These are phyloP conservation scores for Apiospora arundinis DNA, from an alignment of 2,329 filamentous ascomycete species.

Conservation along the genomic window DNA sequence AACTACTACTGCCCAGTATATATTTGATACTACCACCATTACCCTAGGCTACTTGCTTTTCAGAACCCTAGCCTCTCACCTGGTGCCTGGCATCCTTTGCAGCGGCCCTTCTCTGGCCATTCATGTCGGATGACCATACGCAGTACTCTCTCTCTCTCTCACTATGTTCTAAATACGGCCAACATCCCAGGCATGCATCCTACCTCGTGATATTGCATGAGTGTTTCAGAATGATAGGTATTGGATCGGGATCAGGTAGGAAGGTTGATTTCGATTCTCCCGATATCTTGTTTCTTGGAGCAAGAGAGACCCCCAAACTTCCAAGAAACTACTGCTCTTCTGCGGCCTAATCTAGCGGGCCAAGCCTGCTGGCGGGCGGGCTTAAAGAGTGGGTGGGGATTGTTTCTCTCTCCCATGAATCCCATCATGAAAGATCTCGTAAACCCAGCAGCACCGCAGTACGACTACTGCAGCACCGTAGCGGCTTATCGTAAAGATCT, in stretches of 20 bases:
- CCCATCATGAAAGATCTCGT: constrained; percentile 12
- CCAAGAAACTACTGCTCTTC: constrained; percentile 1
- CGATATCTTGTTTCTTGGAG: constrained; percentile 2
- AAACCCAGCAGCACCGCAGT: not conserved
- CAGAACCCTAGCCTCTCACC: not conserved
- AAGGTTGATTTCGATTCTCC: not conserved
- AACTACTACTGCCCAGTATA: not conserved
- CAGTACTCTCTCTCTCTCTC: not conserved
- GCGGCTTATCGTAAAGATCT: not conserved
- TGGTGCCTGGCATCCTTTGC: not conserved
- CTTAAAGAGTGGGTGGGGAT: not conserved
- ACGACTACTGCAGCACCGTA: too few relatives aligned
- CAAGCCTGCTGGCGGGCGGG: not conserved
- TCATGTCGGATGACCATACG: not conserved
- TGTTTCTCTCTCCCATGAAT: constrained; percentile 12
- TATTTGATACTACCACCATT: not conserved
- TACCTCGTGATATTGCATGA: constrained; percentile 13
- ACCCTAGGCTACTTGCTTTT: not conserved
- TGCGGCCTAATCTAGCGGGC: constrained; percentile 1
- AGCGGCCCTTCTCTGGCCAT: not conserved
- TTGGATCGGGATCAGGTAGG: not conserved
- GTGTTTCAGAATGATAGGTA: not conserved
- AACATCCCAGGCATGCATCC: not conserved
- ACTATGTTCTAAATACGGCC: not conserved
- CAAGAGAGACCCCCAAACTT: not conserved